Conservation (phyloP, 106 monocot genomes). For the Narthecium ossifragum region DNA sequence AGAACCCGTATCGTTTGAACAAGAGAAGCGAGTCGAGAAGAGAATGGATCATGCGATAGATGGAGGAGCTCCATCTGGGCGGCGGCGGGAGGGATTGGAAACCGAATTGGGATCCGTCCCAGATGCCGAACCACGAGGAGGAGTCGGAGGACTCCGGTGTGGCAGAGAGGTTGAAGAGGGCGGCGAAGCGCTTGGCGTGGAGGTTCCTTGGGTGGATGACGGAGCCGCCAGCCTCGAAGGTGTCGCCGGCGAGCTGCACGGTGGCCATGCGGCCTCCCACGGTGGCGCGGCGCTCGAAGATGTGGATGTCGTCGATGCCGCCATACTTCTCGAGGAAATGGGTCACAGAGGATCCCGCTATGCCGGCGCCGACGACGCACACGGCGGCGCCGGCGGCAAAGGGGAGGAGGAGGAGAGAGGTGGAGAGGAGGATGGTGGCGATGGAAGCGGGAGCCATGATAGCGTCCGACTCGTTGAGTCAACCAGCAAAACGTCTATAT, state of each 20-base stretch:
- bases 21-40: constrained; percentile 46
- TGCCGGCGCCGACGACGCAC: constrained; percentile 83
- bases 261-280: constrained; percentile 85
- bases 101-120: constrained; percentile 77
- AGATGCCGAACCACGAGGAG: constrained; percentile 66
- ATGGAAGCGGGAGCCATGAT: constrained; percentile 1
- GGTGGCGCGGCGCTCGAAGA: constrained; percentile 58
- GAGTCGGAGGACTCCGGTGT: neutral
- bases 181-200: constrained; percentile 60
- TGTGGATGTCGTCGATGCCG: constrained; percentile 44
- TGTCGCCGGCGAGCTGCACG: constrained; percentile 60
- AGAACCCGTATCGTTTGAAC: constrained; percentile 68
- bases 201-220: constrained; percentile 86
- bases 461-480: neutral
- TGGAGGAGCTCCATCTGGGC: constrained; percentile 21
- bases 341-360: constrained; percentile 64
- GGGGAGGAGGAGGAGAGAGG: constrained; percentile 2
- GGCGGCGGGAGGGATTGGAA: constrained; percentile 69
- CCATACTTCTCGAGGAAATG: constrained; percentile 57
- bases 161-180: constrained; percentile 42
- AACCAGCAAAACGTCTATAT: no score
- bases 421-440: neutral
- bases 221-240: constrained; percentile 85
- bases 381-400: constrained; percentile 7
- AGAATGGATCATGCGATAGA: constrained; percentile 31